Evolutionary conservation across 225 moss, liverwort and hornwort species (phyloP), one percentile per base, ranked within the genome.

Genomic region (Marchantia polymorpha): DNA sequence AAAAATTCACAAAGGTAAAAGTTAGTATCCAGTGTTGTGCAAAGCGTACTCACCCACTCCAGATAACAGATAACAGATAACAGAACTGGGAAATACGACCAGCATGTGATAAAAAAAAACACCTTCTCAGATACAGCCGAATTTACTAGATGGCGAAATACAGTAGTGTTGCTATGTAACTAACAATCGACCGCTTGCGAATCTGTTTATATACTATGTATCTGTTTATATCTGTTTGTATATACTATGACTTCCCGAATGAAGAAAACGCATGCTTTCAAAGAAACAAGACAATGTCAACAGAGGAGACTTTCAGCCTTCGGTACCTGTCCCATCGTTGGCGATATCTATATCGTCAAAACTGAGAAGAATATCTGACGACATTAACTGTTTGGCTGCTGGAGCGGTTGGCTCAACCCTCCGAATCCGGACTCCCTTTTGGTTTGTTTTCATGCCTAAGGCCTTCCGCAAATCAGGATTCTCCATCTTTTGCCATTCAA

Each of bases 401-500:
- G 99, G 99, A 75, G 95, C 95, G 82, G 95, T 95, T 67, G 99
- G 99, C 88, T 99, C 99, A 72, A 99, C 93, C 76, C 99, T 93
- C 22, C 99, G 93, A 59, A 99, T 95, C 64, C 95, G 91, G 31
- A 99, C 99, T 54, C 99, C 99, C 83, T 99, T 99, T 63, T 99
- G 95, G 77, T 83, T 89, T 77, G 86, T 80, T 81, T 92, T 92
- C 99, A 99, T 99, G 76, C 99, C 95, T 50, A 99, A 70, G 13
- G 95, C 99, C 79, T 93, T 95, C 67, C 99, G 88, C 72, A 99
- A 88, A 83, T 99, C 99, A 39, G 99, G 95, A 70, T 99, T 99
- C 82, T 99, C 99, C 99, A 99, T 99, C 93, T 99, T 99, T 83
- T 99, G 99, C 99, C 99, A 99, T 80, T 99, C 99, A 84, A 99